These are phyloP conservation scores for Xanthoconium purpureum DNA, from an alignment of 768 basidiomycete genomes.

Conservation along the genomic window DNA sequence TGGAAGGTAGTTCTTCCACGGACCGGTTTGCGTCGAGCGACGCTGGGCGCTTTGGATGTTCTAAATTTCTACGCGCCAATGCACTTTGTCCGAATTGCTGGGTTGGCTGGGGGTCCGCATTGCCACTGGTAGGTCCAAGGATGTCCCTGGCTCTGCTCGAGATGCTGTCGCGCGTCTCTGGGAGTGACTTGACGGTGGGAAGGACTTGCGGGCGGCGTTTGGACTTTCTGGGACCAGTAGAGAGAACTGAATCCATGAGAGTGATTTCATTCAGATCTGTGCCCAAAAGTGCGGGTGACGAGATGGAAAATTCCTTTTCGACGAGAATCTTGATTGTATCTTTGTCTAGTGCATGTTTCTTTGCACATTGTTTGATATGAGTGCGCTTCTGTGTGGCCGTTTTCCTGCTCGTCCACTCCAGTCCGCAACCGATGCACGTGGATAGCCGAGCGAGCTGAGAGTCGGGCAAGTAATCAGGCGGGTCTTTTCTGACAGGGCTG, in stretches of 20 bases:
- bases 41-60: not conserved
- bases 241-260: constrained; percentile 53
- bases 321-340: constrained; percentile 57
- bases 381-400: constrained; percentile 55
- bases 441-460: constrained; percentile 45
- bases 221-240: constrained; percentile 42
- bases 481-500: constrained; percentile 4
- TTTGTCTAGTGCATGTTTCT: constrained; percentile 50
- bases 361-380: constrained; percentile 69
- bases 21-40: not conserved
- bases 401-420: constrained; percentile 70
- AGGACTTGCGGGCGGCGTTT: constrained; percentile 34
- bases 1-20: constrained; percentile 23
- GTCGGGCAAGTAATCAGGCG: constrained; percentile 40
- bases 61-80: constrained; percentile 18
- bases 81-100: constrained; percentile 36
- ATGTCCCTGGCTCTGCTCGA: constrained; percentile 37
- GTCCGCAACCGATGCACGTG: constrained; percentile 63
- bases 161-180: constrained; percentile 45
- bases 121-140: constrained; percentile 19
- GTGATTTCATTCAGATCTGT: constrained; percentile 26
- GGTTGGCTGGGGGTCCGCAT: constrained; percentile 16
- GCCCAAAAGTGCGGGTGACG: not conserved
- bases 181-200: constrained; percentile 45
- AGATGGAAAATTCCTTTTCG: constrained; percentile 41